These are phyloP conservation scores for Polychaeton citri DNA, from an alignment of 2,329 filamentous ascomycete species.

Conservation along the genomic window DNA sequence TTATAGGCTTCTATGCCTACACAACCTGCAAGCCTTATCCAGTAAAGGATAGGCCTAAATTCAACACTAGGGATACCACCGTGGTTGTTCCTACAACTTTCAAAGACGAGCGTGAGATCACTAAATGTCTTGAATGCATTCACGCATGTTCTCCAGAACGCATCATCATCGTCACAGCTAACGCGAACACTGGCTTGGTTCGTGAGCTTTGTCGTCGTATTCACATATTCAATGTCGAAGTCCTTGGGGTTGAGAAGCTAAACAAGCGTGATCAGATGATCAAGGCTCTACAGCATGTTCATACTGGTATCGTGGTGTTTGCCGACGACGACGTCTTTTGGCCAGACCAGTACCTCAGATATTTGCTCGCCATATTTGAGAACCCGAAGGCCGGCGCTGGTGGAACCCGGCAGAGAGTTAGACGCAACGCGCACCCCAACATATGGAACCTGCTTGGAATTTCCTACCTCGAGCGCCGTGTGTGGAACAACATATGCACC, in stretches of 20 bases:
- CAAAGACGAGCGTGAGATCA: constrained; percentile 15
- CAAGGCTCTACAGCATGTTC: constrained; percentile 15
- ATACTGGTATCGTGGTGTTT: constrained; percentile 17
- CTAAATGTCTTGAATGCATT: constrained; percentile 16
- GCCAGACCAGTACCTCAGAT: constrained; percentile 16
- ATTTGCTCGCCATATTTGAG: constrained; percentile 26
- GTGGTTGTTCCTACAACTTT: constrained; percentile 23
- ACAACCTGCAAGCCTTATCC: constrained; percentile 15
- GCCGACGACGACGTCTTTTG: constrained; percentile 26
- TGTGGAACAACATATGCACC: constrained; percentile 46
- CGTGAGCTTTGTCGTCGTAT: constrained; percentile 4
- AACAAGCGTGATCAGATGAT: constrained; percentile 23
- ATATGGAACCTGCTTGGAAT: constrained; percentile 43
- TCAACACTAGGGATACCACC: constrained; percentile 14
- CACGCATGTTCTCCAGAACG: constrained; percentile 10
- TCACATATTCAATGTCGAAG: constrained; percentile 8
- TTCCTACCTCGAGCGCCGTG: constrained; percentile 48
- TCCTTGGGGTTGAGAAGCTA: constrained; percentile 20
- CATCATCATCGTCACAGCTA: constrained; percentile 17
- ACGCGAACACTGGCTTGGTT: constrained; percentile 11
- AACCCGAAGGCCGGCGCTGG: constrained; percentile 39
- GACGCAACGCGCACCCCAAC: constrained; percentile 21
- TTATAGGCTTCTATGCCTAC: constrained; percentile 18
- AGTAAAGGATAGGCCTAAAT: constrained; percentile 12
- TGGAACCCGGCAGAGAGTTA: constrained; percentile 43